These are phyloP conservation scores for Cytospora chrysosperma DNA, from an alignment of 2,329 filamentous ascomycete species.

Conservation along the genomic window DNA sequence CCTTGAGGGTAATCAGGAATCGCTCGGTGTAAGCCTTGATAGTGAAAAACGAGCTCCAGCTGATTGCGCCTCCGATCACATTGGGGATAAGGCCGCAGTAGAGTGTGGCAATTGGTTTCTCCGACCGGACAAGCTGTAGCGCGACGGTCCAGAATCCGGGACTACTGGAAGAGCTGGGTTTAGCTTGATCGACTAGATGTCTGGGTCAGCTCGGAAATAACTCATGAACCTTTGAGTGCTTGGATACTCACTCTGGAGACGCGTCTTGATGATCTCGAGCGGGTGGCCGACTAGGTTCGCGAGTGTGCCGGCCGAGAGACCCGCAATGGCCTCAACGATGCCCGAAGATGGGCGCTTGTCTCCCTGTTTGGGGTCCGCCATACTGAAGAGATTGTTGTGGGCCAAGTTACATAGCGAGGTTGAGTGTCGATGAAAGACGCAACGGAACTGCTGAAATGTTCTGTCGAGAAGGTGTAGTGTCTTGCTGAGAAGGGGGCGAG, in stretches of 20 bases:
- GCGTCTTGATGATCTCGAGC: slow-evolving; percentile 93
- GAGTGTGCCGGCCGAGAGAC: slow-evolving; percentile 82
- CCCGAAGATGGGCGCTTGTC: slow-evolving; percentile 59
- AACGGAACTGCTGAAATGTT: not conserved
- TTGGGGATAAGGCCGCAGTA: slow-evolving; percentile 92
- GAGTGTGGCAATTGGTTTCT: slow-evolving; percentile 64
- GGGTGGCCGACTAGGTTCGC: slow-evolving; percentile 88
- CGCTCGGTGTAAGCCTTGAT: slow-evolving; percentile 60
- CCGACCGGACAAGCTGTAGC: slow-evolving; percentile 47
- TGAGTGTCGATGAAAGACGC: not conserved
- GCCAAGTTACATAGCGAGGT: not conserved
- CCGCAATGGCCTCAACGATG: slow-evolving; percentile 85
- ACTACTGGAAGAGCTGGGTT: slow-evolving; percentile 40
- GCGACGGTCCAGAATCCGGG: slow-evolving; percentile 52
- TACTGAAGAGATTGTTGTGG: slow-evolving; percentile 6
- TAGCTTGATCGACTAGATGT: slow-evolving; percentile 45
- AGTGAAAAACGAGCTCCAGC: slow-evolving; percentile 93
- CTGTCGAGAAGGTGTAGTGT: not conserved
- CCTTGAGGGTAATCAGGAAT: slow-evolving; percentile 39
- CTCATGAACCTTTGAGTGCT: no score
- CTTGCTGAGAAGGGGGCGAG: not conserved
- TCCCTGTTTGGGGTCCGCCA: slow-evolving; percentile 43
- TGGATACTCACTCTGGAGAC: slow-evolving; percentile 71
- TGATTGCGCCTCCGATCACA: slow-evolving; percentile 82
- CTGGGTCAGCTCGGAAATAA: not conserved